Evolutionary conservation across 2,329 filamentous ascomycete genomes (phyloP).

Genomic region (Beauveria medogensis): DNA sequence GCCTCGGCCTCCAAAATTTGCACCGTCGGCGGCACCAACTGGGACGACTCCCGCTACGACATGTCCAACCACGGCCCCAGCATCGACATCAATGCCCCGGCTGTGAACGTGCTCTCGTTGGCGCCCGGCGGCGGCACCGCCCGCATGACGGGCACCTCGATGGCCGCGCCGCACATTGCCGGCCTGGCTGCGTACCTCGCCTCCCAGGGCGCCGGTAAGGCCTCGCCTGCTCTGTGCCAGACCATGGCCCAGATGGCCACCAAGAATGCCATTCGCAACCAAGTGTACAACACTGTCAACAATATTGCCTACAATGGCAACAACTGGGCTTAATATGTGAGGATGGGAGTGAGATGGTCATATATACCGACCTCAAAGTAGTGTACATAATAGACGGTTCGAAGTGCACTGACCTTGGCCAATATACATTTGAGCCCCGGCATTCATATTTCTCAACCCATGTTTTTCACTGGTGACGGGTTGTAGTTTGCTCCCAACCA

Average conservation of each 20-base stretch:
- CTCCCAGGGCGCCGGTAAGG: slow-evolving; percentile 23
- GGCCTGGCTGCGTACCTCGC: slow-evolving; percentile 21
- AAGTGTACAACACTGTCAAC: slow-evolving; percentile 30
- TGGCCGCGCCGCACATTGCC: slow-evolving; percentile 17
- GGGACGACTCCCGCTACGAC: slow-evolving; percentile 25
- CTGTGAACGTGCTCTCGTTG: slow-evolving; percentile 33
- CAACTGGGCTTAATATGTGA: not conserved
- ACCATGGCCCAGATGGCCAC: slow-evolving; percentile 29
- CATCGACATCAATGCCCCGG: slow-evolving; percentile 41
- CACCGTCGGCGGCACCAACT: slow-evolving; percentile 38
- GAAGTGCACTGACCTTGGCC: not conserved
- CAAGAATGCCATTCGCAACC: slow-evolving; percentile 25
- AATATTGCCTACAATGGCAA: slow-evolving; percentile 38
- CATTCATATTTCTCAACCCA: too few species aligned
- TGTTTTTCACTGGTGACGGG: not conserved
- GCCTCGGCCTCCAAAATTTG: slow-evolving; percentile 34
- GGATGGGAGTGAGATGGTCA: not conserved
- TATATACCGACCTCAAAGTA: not conserved
- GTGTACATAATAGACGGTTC: not conserved
- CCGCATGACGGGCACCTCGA: slow-evolving; percentile 38
- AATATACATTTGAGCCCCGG: too few species aligned
- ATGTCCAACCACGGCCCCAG: slow-evolving; percentile 38
- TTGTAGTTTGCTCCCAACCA: not conserved
- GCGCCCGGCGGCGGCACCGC: slow-evolving; percentile 34
- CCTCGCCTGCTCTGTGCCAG: slow-evolving; percentile 11